phyloP scores from a whole-genome alignment of 345 rosid genomes.

The Citrus hindsii region DNA sequence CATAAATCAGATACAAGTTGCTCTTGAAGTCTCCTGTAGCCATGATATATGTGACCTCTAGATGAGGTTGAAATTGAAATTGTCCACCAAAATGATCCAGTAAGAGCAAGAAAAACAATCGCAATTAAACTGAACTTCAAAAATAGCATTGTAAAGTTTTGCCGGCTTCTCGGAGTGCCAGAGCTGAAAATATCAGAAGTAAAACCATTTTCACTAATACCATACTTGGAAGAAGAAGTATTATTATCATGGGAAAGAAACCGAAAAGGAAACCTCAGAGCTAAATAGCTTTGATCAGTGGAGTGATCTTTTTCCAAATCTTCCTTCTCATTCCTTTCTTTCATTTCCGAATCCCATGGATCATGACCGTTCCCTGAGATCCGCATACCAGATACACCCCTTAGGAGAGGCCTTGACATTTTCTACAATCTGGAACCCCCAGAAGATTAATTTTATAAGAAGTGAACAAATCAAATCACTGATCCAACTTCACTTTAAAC shows the following conservation, averaged over 20 bases:
- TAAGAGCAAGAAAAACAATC: constrained; percentile 61
- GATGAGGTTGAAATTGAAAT: constrained; percentile 66
- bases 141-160: constrained; percentile 47
- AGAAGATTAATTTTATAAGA: not conserved
- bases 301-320: constrained; percentile 57
- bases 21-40: constrained; percentile 83
- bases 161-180: constrained; percentile 58
- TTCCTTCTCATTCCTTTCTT: constrained; percentile 69
- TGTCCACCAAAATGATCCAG: constrained; percentile 96
- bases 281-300: constrained; percentile 39
- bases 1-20: constrained; percentile 82
- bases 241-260: constrained; percentile 39
- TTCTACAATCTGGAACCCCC: constrained; percentile 32
- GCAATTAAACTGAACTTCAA: constrained; percentile 71
- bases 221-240: constrained; percentile 59
- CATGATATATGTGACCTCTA: constrained; percentile 69
- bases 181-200: constrained; percentile 45
- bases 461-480: not conserved
- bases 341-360: constrained; percentile 70
- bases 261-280: constrained; percentile 57
- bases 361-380: constrained; percentile 59
- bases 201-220: constrained; percentile 53
- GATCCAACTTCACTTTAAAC: not conserved
- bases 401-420: constrained; percentile 81
- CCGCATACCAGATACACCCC: constrained; percentile 63